These are phyloP conservation scores for Piromyces finnis DNA, from an alignment of 192 early-diverging fungal species.

Conservation along the genomic window DNA sequence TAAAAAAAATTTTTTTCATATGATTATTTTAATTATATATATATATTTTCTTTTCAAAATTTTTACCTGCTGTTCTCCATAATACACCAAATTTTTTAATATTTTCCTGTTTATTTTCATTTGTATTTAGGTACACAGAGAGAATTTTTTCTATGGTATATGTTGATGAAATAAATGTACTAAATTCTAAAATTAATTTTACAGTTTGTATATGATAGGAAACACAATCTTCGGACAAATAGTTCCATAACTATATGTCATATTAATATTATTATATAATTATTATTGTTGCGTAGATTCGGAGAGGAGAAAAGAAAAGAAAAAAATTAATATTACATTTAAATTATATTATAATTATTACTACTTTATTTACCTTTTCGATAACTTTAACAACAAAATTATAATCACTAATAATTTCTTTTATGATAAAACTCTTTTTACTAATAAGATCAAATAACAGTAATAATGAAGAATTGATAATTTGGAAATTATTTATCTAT, in stretches of 20 bases:
- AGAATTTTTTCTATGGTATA: constrained; percentile 46
- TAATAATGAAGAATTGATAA: neutral
- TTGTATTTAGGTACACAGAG: constrained; percentile 19
- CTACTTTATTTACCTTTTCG: neutral
- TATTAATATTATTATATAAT: neutral
- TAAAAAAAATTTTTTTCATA: too few species aligned
- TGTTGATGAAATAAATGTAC: constrained; percentile 15
- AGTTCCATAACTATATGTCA: constrained; percentile 39
- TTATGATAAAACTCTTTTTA: neutral
- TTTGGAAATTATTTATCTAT: neutral
- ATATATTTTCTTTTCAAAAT: too few species aligned
- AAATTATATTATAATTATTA: too few species aligned
- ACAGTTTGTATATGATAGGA: constrained; percentile 39
- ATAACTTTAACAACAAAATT: neutral
- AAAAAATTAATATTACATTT: too few species aligned
- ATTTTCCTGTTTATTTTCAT: constrained; percentile 11
- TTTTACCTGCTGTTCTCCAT: constrained; percentile 38
- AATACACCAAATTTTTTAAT: constrained; percentile 51
- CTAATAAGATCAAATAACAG: neutral
- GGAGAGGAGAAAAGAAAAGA: too few species aligned
- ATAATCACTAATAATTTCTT: neutral
- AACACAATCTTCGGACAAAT: constrained; percentile 29
- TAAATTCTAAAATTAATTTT: constrained; percentile 46
- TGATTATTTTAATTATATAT: too few species aligned
- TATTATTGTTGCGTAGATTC: too few species aligned